Evolutionary conservation across 2,329 filamentous ascomycete genomes (phyloP).

Genomic region (Polytolypa hystricis): DNA sequence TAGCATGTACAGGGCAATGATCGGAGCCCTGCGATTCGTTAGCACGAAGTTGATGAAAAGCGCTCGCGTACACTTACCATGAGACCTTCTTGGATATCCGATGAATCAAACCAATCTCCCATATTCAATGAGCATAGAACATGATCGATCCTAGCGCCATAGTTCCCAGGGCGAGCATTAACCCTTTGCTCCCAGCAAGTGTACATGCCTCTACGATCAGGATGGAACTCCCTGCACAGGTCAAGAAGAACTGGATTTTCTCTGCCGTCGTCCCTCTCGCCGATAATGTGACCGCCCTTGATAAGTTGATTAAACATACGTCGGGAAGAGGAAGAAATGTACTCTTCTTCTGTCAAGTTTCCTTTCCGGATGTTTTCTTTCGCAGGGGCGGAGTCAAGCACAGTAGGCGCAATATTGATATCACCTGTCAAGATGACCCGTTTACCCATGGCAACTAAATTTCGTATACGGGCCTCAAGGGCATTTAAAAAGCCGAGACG

Average conservation of each 20-base stretch:
- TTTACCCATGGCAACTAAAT: conserved; percentile 69
- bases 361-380: conserved; percentile 62
- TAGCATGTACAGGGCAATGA: conserved; percentile 85
- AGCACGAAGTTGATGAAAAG: conserved; percentile 8
- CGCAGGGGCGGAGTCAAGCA: conserved; percentile 66
- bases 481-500: conserved; percentile 68
- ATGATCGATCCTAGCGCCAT: conserved; percentile 87
- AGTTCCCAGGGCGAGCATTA: conserved; percentile 92
- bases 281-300: conserved; percentile 55
- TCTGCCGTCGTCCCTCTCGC: conserved; percentile 55
- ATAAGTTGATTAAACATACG: conserved; percentile 80
- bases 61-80: conserved; percentile 38
- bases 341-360: conserved; percentile 57
- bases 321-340: conserved; percentile 58
- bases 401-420: conserved; percentile 63
- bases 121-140: conserved; percentile 72
- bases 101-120: conserved; percentile 65
- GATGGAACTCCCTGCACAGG: conserved; percentile 70
- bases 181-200: conserved; percentile 95
- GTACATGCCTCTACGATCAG: conserved; percentile 76
- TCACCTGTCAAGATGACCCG: conserved; percentile 78
- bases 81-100: conserved; percentile 85
- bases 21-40: conserved; percentile 58
- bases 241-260: conserved; percentile 70
- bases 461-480: conserved; percentile 73